phyloP scores from a whole-genome alignment of 2,329 filamentous ascomycete genomes.

The Colletotrichum lindemuthianum region DNA sequence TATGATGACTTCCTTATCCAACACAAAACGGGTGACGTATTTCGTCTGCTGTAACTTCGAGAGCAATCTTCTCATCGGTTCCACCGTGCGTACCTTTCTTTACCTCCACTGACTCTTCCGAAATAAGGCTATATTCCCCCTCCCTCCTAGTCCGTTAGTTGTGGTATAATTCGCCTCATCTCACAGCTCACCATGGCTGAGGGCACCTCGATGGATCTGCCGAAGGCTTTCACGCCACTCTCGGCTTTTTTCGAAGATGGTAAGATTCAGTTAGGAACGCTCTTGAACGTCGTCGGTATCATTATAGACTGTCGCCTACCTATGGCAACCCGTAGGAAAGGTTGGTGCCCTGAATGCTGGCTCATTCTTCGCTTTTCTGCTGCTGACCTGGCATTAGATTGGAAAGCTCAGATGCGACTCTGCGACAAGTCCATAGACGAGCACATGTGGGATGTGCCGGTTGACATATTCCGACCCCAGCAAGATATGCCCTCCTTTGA shows the following conservation, averaged over 20 bases:
- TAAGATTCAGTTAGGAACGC: constrained; percentile 39
- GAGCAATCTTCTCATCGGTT: no score
- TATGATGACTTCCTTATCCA: no score
- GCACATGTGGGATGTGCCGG: constrained; percentile 47
- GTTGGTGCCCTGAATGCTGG: constrained; percentile 47
- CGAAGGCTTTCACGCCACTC: constrained; percentile 53
- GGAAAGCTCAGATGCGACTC: constrained; percentile 69
- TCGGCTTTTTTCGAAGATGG: constrained; percentile 54
- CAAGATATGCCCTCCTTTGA: constrained; percentile 59
- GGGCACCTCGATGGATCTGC: constrained; percentile 40
- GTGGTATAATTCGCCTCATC: no score
- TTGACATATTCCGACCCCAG: constrained; percentile 70
- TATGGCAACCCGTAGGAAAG: constrained; percentile 59
- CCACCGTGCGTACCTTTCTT: no score
- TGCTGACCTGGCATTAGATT: constrained; percentile 54
- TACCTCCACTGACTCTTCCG: no score
- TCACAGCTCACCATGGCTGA: constrained; percentile 3
- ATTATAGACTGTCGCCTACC: constrained; percentile 72
- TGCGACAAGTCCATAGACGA: constrained; percentile 65
- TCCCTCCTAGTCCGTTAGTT: no score
- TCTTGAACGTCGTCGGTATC: constrained; percentile 74
- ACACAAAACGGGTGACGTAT: no score
- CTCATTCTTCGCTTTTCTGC: neutral
- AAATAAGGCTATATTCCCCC: no score
- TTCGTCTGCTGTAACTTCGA: no score